Evolutionary conservation across 345 rosid species (phyloP), one percentile per base, ranked within the genome.

Genomic region (Physaria fendleri): DNA sequence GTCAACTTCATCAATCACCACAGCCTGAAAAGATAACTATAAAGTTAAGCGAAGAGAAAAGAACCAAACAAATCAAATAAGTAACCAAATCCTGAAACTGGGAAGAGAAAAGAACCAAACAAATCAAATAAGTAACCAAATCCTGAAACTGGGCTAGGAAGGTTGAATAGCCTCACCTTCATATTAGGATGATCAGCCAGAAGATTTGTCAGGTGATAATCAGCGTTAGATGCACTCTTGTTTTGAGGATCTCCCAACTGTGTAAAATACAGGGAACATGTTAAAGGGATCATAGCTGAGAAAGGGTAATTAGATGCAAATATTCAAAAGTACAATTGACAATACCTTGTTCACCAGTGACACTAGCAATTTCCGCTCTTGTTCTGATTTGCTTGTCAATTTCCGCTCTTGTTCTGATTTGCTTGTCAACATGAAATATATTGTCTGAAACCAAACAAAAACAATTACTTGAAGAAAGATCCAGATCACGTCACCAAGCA

Each of bases 221-320:
- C 96, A 56, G 97, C 97, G 78, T 87, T 93, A 25, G 99, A 93
- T 61, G 97, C 99, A 65, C 90, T 81, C 67, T 82, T 93, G 69
- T 77, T 89, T 68, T 93, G 95, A 57, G 99, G 99, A 81, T 93
- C 99, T 59, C 99, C 99, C 6, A 89, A 84, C 99, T 93, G 78
- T 48, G 56, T 32, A 58, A 63, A 41, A 50, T 47, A 70, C 71
- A 54, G 6, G 14, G 46, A 68, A 58, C 18, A 62, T n/a, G 6
- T 7, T 48, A 54, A n/a, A n/a, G n/a, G n/a, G n/a, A n/a, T n/a
- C n/a, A n/a, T n/a, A n/a, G n/a, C n/a, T n/a, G n/a, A n/a, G n/a
- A n/a, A n/a, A n/a, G 13, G 6, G 12, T 23, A 12, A 50, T 34
- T 14, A 33, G 4, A 34, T 48, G 40, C 40, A 40, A 8, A 17